Conservation (phyloP, 2,329 filamentous ascomycete genomes). For the Colletotrichum tamarilloi region DNA sequence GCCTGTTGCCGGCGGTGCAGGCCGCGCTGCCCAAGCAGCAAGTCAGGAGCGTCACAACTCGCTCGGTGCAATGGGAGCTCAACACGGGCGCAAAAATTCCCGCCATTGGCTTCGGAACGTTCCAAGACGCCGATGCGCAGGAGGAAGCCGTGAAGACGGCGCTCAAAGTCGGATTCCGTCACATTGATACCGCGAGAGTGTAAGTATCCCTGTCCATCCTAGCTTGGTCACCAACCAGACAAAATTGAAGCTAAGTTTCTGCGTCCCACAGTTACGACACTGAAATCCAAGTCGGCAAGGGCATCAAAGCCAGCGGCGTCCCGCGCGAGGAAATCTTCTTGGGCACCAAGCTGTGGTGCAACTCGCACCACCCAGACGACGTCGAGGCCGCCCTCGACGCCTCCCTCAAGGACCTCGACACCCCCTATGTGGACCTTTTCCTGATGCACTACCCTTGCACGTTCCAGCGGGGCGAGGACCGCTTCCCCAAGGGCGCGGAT, state of each 20-base stretch:
- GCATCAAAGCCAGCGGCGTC: conserved; percentile 40
- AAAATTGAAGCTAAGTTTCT: background rate
- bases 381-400: background rate
- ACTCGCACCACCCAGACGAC: conserved; percentile 40
- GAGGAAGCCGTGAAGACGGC: conserved; percentile 40
- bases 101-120: conserved; percentile 45
- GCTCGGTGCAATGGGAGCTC: conserved; percentile 5
- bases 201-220: background rate
- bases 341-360: conserved; percentile 47
- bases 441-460: background rate
- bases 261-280: conserved; percentile 19
- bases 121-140: conserved; percentile 43
- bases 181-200: conserved; percentile 47
- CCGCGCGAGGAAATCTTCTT: conserved; percentile 44
- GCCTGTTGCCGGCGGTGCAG: background rate
- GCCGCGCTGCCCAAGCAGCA: background rate
- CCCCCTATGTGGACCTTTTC: background rate
- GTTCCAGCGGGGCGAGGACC: background rate
- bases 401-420: background rate
- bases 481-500: conserved; percentile 36
- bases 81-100: conserved; percentile 42
- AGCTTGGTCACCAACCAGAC: background rate
- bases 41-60: background rate
- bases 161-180: conserved; percentile 46
- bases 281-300: conserved; percentile 37